phyloP scores from a whole-genome alignment of 2,329 filamentous ascomycete genomes.

The Ramularia endophylla region DNA sequence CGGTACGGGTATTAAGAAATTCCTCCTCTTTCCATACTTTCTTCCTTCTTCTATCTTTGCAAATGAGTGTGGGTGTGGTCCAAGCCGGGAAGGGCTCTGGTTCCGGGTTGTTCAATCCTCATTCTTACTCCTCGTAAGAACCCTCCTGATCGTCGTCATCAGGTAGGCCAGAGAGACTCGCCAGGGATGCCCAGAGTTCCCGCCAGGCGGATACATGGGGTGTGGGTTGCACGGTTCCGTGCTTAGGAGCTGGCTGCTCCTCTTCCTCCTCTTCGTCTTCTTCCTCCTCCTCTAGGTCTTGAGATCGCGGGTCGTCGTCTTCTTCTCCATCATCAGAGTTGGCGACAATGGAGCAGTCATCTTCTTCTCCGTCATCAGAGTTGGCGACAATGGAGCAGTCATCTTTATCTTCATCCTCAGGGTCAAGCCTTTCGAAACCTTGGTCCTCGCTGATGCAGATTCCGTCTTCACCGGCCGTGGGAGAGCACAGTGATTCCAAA shows the following conservation, averaged over 20 bases:
- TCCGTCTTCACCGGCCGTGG: too few species aligned
- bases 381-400: neutral
- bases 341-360: neutral
- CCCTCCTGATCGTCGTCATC: slow-evolving; percentile 21
- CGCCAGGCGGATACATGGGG: slow-evolving; percentile 28
- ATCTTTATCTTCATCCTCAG: neutral
- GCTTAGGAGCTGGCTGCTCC: slow-evolving; percentile 9
- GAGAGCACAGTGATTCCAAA: too few species aligned
- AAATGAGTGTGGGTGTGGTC: slow-evolving; percentile 1
- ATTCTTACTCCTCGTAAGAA: neutral
- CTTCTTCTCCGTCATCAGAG: neutral
- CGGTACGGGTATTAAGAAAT: slow-evolving; percentile 2
- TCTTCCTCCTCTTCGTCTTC: slow-evolving; percentile 12
- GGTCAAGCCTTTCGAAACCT: too few species aligned
- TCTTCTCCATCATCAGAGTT: neutral
- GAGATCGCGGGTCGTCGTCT: slow-evolving; percentile 2
- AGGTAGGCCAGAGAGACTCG: slow-evolving; percentile 28
- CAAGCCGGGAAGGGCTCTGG: neutral
- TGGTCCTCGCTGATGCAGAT: too few species aligned
- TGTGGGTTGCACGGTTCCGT: slow-evolving; percentile 6
- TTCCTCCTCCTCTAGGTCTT: slow-evolving; percentile 8
- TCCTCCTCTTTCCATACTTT: slow-evolving; percentile 1
- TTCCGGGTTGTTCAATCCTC: neutral
- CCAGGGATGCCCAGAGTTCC: slow-evolving; percentile 30
- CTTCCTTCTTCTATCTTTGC: neutral